phyloP scores from a whole-genome alignment of 768 basidiomycete species.

The Chlorophyllum brunneum region DNA sequence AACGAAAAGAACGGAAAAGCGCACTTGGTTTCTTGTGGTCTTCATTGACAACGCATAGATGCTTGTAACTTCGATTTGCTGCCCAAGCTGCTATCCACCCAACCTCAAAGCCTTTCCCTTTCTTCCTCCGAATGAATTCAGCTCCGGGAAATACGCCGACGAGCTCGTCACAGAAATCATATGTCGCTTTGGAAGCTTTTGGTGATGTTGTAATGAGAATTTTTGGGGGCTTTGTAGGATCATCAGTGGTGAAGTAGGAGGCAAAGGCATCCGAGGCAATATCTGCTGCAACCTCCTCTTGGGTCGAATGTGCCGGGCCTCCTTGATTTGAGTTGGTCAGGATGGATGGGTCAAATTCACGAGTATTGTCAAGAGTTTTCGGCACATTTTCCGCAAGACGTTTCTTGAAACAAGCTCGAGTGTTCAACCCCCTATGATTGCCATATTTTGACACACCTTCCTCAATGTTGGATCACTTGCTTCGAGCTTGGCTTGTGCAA shows the following conservation, averaged over 20 bases:
- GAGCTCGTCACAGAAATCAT: slow-evolving; percentile 90
- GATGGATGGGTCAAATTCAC: slow-evolving; percentile 76
- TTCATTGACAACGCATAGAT: slow-evolving; percentile 91
- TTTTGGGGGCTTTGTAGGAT: slow-evolving; percentile 76
- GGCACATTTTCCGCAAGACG: slow-evolving; percentile 84
- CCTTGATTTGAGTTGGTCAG: slow-evolving; percentile 44
- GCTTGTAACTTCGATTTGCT: slow-evolving; percentile 81
- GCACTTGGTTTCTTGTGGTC: slow-evolving; percentile 91
- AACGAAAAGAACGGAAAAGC: slow-evolving; percentile 26
- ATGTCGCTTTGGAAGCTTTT: slow-evolving; percentile 84
- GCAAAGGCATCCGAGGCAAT: slow-evolving; percentile 76
- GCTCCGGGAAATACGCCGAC: slow-evolving; percentile 89
- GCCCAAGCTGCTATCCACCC: slow-evolving; percentile 94
- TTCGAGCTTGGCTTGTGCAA: slow-evolving; percentile 77
- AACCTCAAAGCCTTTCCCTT: slow-evolving; percentile 87
- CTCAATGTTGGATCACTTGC: slow-evolving; percentile 71
- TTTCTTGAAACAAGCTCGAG: slow-evolving; percentile 44
- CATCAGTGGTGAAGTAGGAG: slow-evolving; percentile 67
- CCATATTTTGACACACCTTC: slow-evolving; percentile 46
- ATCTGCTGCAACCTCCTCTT: slow-evolving; percentile 62
- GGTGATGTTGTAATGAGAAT: slow-evolving; percentile 89
- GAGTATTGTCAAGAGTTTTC: slow-evolving; percentile 88
- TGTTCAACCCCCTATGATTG: background rate
- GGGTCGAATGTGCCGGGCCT: slow-evolving; percentile 29
- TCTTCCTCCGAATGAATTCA: slow-evolving; percentile 82